Base-by-base conservation (phyloP, 257 asterid genomes). In the Primulina huaijiensis region DNA sequence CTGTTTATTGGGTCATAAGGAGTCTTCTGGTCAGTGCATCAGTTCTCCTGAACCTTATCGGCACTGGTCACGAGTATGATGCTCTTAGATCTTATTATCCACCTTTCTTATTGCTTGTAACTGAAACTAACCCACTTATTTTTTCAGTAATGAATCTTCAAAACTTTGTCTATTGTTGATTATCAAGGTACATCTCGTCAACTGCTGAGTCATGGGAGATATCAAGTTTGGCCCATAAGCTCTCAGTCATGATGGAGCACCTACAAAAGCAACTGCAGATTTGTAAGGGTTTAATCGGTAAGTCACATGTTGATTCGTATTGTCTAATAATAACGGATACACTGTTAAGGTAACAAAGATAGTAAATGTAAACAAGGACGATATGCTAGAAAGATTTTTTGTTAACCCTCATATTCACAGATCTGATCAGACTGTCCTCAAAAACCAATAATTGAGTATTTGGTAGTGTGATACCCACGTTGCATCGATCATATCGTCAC, bases 11-110 rank as follows among this genome's bases (percentile, higher is more conserved):
- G 96, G 67, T 85, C 72, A 76, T 88, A 16, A 82, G 91, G 38
- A 83, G 92, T 70, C 82, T 88, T 12, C 86, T 89, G 23, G 88
- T 87, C 21, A 87, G 96, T 43, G 70, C 92, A 2, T 35, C 87
- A 16, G 70, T 84, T 12, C 78, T 92, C 60, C 55, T 89, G 74
- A 92, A 81, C 75, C 96, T 87, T 74, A 68, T 81, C 7, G 92
- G 95, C 66, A 74, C 84, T 8, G 92, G 96, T 6, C 93, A 87
- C 7, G 97, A 89, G 97, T 92, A 84, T 8, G 85, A 62, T 56
- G 33, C 14, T 61, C 38, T 38, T 70, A 5, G 60, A 14, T 29
- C 27, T 37, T 21, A 60, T 30, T 31, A 29, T 25, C 29, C 60
- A 16, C 67, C 10, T 62, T 27, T 31, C n/a, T 10, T 1, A 6